These are phyloP conservation scores for Diaporthe batatas DNA, from an alignment of 2,329 filamentous ascomycete genomes.

Conservation along the genomic window DNA sequence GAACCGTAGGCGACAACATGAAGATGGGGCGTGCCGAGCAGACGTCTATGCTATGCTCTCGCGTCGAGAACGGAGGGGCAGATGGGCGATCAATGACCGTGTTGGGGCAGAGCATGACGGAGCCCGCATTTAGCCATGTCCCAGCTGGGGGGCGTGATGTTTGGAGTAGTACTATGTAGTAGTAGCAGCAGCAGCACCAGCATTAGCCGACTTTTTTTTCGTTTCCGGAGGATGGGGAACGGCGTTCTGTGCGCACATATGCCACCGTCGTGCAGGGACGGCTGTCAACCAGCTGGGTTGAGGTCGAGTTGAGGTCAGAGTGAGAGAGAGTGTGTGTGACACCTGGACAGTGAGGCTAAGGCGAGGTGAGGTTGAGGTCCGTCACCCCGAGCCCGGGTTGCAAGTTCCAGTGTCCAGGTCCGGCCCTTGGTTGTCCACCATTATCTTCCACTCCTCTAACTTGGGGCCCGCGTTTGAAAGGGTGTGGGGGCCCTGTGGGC, in stretches of 20 bases:
- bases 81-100: constrained; percentile 25
- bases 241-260: no score
- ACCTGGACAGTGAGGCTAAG: no score
- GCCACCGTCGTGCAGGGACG: not conserved
- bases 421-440: not conserved
- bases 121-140: constrained; percentile 24
- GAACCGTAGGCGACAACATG: not conserved
- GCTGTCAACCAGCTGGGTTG: not conserved
- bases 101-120: constrained; percentile 21
- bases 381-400: constrained; percentile 1
- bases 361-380: constrained; percentile 11
- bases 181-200: not conserved
- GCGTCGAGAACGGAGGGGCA: not conserved
- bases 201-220: not conserved
- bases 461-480: constrained; percentile 36
- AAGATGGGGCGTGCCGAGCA: no score
- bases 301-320: not conserved
- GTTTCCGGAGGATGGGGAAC: constrained; percentile 11
- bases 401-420: not conserved
- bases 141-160: constrained; percentile 10
- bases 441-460: not conserved
- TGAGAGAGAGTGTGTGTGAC: no score
- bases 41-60: constrained; percentile 2
- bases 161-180: constrained; percentile 33
- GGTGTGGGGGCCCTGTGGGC: constrained; percentile 33